These are phyloP conservation scores for Trametes polyzona DNA, from an alignment of 1,284 basidiomycete genomes.

Conservation along the genomic window DNA sequence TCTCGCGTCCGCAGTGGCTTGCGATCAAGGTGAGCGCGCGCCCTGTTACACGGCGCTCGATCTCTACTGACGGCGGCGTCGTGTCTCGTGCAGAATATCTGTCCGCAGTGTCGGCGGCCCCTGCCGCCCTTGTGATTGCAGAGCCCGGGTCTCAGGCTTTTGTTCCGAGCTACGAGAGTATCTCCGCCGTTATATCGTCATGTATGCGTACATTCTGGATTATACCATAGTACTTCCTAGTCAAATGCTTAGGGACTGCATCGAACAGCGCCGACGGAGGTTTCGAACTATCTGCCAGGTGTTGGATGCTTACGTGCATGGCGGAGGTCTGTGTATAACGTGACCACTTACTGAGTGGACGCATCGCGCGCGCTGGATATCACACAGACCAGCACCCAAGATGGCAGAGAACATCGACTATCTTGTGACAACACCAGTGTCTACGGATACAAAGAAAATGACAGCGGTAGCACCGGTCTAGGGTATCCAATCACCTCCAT, in stretches of 20 bases:
- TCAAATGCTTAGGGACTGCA: no score
- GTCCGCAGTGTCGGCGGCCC: conserved; percentile 84
- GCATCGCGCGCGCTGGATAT: no score
- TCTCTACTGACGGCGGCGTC: background rate
- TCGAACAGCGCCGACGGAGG: no score
- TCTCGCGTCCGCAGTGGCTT: conserved; percentile 64
- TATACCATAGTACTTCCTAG: background rate
- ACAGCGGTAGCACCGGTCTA: conserved; percentile 1
- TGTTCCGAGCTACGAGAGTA: background rate
- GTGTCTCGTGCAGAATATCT: conserved; percentile 65
- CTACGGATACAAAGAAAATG: conserved; percentile 21
- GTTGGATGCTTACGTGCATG: no score
- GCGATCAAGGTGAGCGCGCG: conserved; percentile 73
- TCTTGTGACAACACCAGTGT: conserved; percentile 20
- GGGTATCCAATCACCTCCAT: conserved; percentile 19
- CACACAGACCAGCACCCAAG: background rate
- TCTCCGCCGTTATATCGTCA: background rate
- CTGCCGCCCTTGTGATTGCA: conserved; percentile 69
- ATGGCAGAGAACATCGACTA: conserved; percentile 19
- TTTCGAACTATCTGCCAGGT: no score
- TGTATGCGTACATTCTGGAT: background rate
- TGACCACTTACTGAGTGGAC: no score
- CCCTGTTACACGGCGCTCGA: background rate
- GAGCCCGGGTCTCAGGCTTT: background rate
- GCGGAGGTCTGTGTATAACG: no score